phyloP scores from a whole-genome alignment of 2,329 filamentous ascomycete genomes.

The Phaeosphaeriaceae sp. region DNA sequence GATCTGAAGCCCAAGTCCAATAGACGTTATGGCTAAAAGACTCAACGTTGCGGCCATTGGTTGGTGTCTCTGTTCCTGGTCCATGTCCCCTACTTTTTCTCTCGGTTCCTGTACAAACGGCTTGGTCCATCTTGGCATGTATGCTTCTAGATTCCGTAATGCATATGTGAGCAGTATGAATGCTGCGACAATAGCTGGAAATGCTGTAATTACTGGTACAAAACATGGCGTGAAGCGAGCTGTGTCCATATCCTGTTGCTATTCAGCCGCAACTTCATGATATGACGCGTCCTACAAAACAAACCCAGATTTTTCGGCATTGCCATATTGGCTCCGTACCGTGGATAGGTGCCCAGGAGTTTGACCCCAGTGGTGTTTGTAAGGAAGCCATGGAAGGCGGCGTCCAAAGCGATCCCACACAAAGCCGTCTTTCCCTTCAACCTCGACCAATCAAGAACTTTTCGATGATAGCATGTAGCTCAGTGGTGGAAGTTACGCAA shows the following conservation, averaged over 20 bases:
- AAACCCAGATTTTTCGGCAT: slow-evolving; percentile 39
- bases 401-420: slow-evolving; percentile 15
- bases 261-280: slow-evolving; percentile 12
- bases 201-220: slow-evolving; percentile 46
- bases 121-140: slow-evolving; percentile 58
- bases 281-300: neutral
- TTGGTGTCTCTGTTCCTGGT: slow-evolving; percentile 33
- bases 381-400: slow-evolving; percentile 29
- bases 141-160: slow-evolving; percentile 37
- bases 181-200: slow-evolving; percentile 47
- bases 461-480: neutral
- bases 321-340: slow-evolving; percentile 25
- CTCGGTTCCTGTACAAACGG: slow-evolving; percentile 55
- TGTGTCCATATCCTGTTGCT: slow-evolving; percentile 38
- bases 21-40: slow-evolving; percentile 31
- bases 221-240: slow-evolving; percentile 52
- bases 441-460: slow-evolving; percentile 13
- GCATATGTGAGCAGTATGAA: slow-evolving; percentile 48
- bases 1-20: slow-evolving; percentile 37
- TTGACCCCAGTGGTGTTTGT: slow-evolving; percentile 30
- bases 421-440: slow-evolving; percentile 27
- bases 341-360: slow-evolving; percentile 8
- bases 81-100: slow-evolving; percentile 38
- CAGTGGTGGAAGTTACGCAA: neutral
- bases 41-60: slow-evolving; percentile 33